A percentile compares a stretch with the other conserved stretches of the same genome.
Conservation (phyloP, 116 monocot genomes). For the Papilionanthe hybrid region DNA sequence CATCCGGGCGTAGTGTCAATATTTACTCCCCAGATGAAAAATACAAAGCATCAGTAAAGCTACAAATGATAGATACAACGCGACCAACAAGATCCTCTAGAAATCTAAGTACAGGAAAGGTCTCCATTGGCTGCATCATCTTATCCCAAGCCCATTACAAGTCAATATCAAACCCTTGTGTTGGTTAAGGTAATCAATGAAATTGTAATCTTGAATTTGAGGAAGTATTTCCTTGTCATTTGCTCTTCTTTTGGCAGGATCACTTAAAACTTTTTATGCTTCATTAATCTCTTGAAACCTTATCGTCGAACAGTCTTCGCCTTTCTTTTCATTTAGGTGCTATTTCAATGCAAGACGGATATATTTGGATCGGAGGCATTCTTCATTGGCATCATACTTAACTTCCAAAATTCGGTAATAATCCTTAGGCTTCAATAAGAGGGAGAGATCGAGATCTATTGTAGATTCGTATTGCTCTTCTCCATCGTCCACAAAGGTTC, state of each 20-base stretch:
- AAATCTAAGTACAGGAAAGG: no score
- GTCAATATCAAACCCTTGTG: slow-evolving; percentile 89
- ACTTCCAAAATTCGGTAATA: slow-evolving; percentile 93
- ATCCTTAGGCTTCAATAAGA: slow-evolving; percentile 27
- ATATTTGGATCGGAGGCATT: slow-evolving; percentile 77
- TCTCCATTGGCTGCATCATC: slow-evolving; percentile 50
- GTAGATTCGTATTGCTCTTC: slow-evolving; percentile 6
- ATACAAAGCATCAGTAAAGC: no score
- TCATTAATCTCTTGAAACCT: slow-evolving; percentile 96
- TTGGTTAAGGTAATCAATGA: slow-evolving; percentile 63
- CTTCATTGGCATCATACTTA: slow-evolving; percentile 91
- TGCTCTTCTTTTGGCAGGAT: slow-evolving; percentile 46
- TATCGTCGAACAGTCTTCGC: slow-evolving; percentile 68
- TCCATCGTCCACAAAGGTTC: background rate
- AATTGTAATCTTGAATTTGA: slow-evolving; percentile 33
- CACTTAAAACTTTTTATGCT: slow-evolving; percentile 70
- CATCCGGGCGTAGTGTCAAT: no score
- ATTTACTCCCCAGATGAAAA: no score
- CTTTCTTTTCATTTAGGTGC: slow-evolving; percentile 88
- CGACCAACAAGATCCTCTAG: no score
- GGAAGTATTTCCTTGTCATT: slow-evolving; percentile 42
- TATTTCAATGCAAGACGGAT: slow-evolving; percentile 92
- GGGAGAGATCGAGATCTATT: slow-evolving; percentile 6
- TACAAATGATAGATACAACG: no score
- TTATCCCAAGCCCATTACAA: slow-evolving; percentile 90